Percentiles rank a stretch among this genome's conserved stretches.
phyloP scores from a whole-genome alignment of 257 asterid species.

The Rhazya stricta region DNA sequence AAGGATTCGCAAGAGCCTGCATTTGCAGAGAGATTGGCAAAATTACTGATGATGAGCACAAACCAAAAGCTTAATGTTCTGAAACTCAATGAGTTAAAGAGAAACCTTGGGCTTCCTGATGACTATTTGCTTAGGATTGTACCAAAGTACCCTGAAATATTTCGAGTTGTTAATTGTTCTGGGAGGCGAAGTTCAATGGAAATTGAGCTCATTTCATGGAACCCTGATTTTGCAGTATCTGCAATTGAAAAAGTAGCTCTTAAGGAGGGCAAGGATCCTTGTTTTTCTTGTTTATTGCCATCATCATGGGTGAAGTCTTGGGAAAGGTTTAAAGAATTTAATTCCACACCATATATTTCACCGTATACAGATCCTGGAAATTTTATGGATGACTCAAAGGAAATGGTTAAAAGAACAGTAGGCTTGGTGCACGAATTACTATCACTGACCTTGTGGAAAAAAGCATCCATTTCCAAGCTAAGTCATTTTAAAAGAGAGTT shows the following conservation, averaged over 20 bases:
- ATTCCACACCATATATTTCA: constrained; percentile 67
- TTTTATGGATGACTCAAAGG: constrained; percentile 53
- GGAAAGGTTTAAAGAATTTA: constrained; percentile 75
- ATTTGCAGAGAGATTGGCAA: constrained; percentile 60
- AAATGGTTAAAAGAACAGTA: constrained; percentile 67
- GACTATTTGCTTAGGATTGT: constrained; percentile 75
- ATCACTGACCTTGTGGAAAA: constrained; percentile 79
- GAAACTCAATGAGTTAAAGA: constrained; percentile 64
- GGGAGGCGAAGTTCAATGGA: constrained; percentile 85
- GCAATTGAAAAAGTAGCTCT: constrained; percentile 50
- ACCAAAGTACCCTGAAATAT: constrained; percentile 70
- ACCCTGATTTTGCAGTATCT: constrained; percentile 57
- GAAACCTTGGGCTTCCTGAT: constrained; percentile 79
- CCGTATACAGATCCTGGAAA: constrained; percentile 44
- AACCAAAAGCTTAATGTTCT: constrained; percentile 61
- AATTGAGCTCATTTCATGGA: constrained; percentile 65
- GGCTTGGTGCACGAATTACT: constrained; percentile 73
- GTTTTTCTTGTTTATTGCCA: constrained; percentile 68
- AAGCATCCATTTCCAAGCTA: constrained; percentile 59
- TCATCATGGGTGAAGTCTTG: constrained; percentile 65
- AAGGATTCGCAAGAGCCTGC: constrained; percentile 60
- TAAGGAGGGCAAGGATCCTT: constrained; percentile 42
- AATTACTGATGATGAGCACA: constrained; percentile 81
- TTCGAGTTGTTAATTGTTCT: constrained; percentile 52
- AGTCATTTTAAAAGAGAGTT: constrained; percentile 77